A percentile compares a stretch with the other conserved stretches of the same genome.
These are phyloP conservation scores for Microdochium bolleyi DNA, from an alignment of 2,329 filamentous ascomycete genomes.

Conservation along the genomic window DNA sequence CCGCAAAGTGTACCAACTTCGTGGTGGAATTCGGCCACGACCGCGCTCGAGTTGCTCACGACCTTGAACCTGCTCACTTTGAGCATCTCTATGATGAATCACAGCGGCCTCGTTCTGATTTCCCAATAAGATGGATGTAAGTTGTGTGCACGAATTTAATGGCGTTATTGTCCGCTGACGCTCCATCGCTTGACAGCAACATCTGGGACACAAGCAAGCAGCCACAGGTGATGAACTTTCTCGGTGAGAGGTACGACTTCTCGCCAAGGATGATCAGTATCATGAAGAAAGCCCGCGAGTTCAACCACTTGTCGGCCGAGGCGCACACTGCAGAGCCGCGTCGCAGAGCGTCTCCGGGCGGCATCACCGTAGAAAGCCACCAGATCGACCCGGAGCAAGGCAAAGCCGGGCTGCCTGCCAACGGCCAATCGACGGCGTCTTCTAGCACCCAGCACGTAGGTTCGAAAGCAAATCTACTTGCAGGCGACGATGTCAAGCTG, in stretches of 20 bases:
- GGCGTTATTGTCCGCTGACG: conserved; percentile 3
- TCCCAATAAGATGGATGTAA: conserved; percentile 62
- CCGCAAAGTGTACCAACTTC: conserved; percentile 44
- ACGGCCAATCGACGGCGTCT: no score
- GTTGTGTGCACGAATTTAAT: conserved; percentile 14
- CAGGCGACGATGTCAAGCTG: conserved; percentile 23
- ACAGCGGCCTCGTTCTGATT: conserved; percentile 28
- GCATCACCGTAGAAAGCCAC: not conserved
- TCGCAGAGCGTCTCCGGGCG: not conserved
- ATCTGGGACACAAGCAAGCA: conserved; percentile 62
- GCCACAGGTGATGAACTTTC: conserved; percentile 38
- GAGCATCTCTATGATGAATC: conserved; percentile 27
- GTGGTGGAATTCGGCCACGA: conserved; percentile 56
- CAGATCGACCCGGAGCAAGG: no score
- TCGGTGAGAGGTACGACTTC: conserved; percentile 59
- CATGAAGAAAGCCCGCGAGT: conserved; percentile 37
- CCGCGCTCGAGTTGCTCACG: conserved; percentile 45
- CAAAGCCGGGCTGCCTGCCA: no score
- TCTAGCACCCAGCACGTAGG: no score
- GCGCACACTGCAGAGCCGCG: conserved; percentile 3
- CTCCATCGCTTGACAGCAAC: conserved; percentile 36
- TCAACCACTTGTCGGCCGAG: conserved; percentile 7
- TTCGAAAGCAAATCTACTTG: conserved; percentile 1
- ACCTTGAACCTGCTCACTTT: conserved; percentile 38
- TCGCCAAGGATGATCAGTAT: conserved; percentile 57